A percentile compares a stretch with the other conserved stretches of the same genome.
These are phyloP conservation scores for Debaryomyces prosopidis DNA, from an alignment of 805 yeast genomes.

Conservation along the genomic window DNA sequence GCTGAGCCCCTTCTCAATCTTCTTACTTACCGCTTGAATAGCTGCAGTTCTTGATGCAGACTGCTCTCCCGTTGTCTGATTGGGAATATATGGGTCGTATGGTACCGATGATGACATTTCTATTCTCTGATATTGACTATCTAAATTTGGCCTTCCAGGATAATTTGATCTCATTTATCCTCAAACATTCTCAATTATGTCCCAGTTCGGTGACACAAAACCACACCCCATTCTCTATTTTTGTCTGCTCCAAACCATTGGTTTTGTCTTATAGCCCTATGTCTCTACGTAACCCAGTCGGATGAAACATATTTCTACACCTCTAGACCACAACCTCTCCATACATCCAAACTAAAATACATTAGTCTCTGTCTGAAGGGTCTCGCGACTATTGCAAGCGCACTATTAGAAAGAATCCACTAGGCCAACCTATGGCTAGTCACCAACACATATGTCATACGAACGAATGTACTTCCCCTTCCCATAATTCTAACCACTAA, in stretches of 20 bases:
- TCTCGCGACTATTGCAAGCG: too few relatives aligned
- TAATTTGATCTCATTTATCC: neutral
- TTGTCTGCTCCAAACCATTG: too few relatives aligned
- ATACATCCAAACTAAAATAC: too few relatives aligned
- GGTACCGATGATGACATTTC: constrained; percentile 77
- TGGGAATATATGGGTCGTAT: constrained; percentile 82
- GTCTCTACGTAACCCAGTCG: too few relatives aligned
- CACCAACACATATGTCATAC: too few relatives aligned
- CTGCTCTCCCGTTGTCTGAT: constrained; percentile 53
- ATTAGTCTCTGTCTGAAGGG: too few relatives aligned
- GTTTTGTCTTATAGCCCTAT: too few relatives aligned
- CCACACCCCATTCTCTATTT: neutral
- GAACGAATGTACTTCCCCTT: too few relatives aligned
- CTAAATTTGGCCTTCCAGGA: neutral
- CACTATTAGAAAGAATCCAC: too few relatives aligned
- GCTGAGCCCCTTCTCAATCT: neutral
- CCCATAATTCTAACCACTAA: too few relatives aligned
- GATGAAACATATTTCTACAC: too few relatives aligned
- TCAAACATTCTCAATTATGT: neutral
- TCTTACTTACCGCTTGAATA: constrained; percentile 68
- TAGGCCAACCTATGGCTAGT: too few relatives aligned
- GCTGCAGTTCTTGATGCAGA: constrained; percentile 70
- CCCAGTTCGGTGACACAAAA: neutral
- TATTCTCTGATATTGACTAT: neutral
- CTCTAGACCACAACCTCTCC: neutral